Evolutionary conservation across 345 rosid species (phyloP).

Genomic region (Pseudoturritis turrita): DNA sequence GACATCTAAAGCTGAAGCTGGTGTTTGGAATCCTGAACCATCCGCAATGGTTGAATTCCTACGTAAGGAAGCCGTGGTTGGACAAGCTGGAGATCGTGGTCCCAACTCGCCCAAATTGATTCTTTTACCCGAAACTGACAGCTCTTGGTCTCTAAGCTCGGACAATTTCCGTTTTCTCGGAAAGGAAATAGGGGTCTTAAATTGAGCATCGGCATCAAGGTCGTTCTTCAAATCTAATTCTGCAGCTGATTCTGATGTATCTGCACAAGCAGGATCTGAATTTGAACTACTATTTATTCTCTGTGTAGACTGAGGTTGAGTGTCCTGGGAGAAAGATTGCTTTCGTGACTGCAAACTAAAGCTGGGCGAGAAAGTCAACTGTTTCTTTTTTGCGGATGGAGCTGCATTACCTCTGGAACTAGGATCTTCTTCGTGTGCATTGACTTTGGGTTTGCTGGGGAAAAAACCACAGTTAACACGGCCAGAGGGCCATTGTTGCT

Average conservation of each 20-base stretch:
- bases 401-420: slow-evolving; percentile 41
- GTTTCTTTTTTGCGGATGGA: slow-evolving; percentile 67
- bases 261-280: slow-evolving; percentile 32
- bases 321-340: slow-evolving; percentile 45
- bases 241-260: slow-evolving; percentile 36
- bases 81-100: slow-evolving; percentile 53
- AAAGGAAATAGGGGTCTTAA: slow-evolving; percentile 61
- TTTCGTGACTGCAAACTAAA: slow-evolving; percentile 51
- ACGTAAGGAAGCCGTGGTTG: slow-evolving; percentile 49
- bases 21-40: slow-evolving; percentile 52
- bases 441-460: slow-evolving; percentile 43
- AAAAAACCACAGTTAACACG: slow-evolving; percentile 64
- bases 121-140: slow-evolving; percentile 58
- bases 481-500: slow-evolving; percentile 82
- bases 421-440: slow-evolving; percentile 43
- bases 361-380: slow-evolving; percentile 68
- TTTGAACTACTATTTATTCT: slow-evolving; percentile 37
- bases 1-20: slow-evolving; percentile 48
- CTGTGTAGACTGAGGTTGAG: slow-evolving; percentile 38
- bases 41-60: slow-evolving; percentile 42
- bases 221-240: slow-evolving; percentile 39
- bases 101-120: slow-evolving; percentile 66
- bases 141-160: slow-evolving; percentile 61
- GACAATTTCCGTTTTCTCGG: slow-evolving; percentile 75
- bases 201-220: slow-evolving; percentile 49